Conservation (phyloP, 768 basidiomycete species). For the Glaciozyma martinii region DNA sequence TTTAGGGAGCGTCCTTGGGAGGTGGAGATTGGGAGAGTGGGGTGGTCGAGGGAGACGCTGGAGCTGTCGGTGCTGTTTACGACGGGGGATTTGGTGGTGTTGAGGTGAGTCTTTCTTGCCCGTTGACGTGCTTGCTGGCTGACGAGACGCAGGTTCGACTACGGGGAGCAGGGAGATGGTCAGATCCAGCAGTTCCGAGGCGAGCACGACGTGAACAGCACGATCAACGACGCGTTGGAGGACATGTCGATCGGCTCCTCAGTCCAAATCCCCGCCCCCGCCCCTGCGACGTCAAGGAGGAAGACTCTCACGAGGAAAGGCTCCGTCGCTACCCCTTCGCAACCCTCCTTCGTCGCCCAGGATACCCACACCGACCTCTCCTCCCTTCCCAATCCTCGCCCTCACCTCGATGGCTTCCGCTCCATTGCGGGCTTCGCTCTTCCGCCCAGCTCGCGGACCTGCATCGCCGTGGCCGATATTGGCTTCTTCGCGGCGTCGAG, state of each 20-base stretch:
- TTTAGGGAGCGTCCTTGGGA: conserved; percentile 36
- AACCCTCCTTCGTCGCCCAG: conserved; percentile 6
- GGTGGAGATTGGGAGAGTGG: conserved; percentile 40
- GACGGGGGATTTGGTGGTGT: conserved; percentile 42
- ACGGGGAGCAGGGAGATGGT: not conserved
- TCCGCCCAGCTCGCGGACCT: conserved; percentile 31
- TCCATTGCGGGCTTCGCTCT: conserved; percentile 15
- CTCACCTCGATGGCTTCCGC: conserved; percentile 23
- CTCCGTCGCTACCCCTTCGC: not conserved
- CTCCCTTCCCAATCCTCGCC: not conserved
- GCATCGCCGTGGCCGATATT: conserved; percentile 60
- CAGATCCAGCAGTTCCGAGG: no score
- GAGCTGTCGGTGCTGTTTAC: conserved; percentile 41
- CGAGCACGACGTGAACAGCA: conserved; percentile 2
- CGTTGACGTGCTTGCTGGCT: not conserved
- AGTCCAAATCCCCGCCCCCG: no score
- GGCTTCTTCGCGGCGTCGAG: conserved; percentile 71
- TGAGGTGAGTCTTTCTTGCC: conserved; percentile 31
- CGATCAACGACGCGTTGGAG: conserved; percentile 10
- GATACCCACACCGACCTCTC: conserved; percentile 15
- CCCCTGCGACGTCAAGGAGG: not conserved
- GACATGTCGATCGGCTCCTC: conserved; percentile 13
- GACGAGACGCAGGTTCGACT: not conserved
- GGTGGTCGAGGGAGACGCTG: conserved; percentile 39
- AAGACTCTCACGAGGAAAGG: not conserved